These are phyloP conservation scores for Beauveria bassiana DNA, from an alignment of 2,329 filamentous ascomycete species.

Conservation along the genomic window DNA sequence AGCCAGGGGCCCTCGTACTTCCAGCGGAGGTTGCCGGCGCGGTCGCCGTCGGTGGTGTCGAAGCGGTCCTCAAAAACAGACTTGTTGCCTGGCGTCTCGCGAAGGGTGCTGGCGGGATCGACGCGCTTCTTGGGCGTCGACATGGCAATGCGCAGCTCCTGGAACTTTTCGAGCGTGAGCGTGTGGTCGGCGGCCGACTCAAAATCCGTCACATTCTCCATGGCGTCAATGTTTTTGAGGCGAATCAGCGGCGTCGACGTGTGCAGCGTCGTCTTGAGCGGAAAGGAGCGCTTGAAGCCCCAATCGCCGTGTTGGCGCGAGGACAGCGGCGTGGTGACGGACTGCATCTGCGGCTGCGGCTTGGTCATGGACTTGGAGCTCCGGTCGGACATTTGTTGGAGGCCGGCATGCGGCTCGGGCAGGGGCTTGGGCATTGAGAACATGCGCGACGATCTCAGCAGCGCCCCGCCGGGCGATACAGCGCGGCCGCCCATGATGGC, in stretches of 20 bases:
- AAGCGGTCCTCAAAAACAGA: constrained; percentile 54
- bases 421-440: constrained; percentile 80
- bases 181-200: constrained; percentile 74
- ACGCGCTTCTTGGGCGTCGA: constrained; percentile 37
- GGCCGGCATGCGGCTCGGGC: constrained; percentile 49
- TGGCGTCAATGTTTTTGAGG: constrained; percentile 71
- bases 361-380: constrained; percentile 49
- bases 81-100: constrained; percentile 24
- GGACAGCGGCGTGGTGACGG: constrained; percentile 67
- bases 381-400: constrained; percentile 25
- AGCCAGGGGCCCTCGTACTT: constrained; percentile 62
- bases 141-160: constrained; percentile 70
- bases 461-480: constrained; percentile 54
- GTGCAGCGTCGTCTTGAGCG: constrained; percentile 64
- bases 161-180: constrained; percentile 75
- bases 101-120: constrained; percentile 12
- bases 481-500: constrained; percentile 24
- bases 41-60: constrained; percentile 41
- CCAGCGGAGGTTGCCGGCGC: constrained; percentile 47
- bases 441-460: constrained; percentile 80
- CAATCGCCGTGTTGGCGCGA: constrained; percentile 77
- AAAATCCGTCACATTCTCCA: constrained; percentile 86
- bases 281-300: constrained; percentile 83
- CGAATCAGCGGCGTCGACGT: constrained; percentile 69
- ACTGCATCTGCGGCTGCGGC: constrained; percentile 72